phyloP scores from a whole-genome alignment of 2,329 filamentous ascomycete species.

The Calonectria henricotiae region DNA sequence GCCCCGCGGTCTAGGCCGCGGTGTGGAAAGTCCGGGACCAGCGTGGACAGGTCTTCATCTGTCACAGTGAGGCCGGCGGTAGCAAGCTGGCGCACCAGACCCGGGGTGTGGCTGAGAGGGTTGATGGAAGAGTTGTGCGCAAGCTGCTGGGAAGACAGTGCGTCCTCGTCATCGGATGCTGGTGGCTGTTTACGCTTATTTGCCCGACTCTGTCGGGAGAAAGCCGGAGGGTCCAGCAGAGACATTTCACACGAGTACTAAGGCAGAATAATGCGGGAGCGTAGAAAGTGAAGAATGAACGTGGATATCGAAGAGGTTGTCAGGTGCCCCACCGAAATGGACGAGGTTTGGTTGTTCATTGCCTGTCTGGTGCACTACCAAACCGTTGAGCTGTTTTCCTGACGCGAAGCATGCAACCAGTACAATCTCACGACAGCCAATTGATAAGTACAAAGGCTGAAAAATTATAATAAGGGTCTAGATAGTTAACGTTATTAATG shows the following conservation, averaged over 20 bases:
- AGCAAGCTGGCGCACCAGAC: slow-evolving; percentile 68
- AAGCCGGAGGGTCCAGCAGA: slow-evolving; percentile 46
- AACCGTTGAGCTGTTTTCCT: slow-evolving; percentile 11
- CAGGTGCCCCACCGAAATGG: slow-evolving; percentile 13
- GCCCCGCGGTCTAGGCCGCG: slow-evolving; percentile 50
- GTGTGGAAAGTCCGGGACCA: slow-evolving; percentile 69
- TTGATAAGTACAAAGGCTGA: neutral
- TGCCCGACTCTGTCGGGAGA: slow-evolving; percentile 40
- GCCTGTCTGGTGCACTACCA: neutral
- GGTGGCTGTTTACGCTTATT: slow-evolving; percentile 48
- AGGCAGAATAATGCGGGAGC: neutral
- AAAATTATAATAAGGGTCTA: neutral
- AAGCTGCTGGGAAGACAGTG: slow-evolving; percentile 44
- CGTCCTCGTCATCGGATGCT: slow-evolving; percentile 25
- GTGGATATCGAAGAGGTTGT: neutral
- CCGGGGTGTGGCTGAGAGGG: slow-evolving; percentile 70
- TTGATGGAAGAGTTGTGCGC: slow-evolving; percentile 64
- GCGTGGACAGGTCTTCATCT: slow-evolving; percentile 62
- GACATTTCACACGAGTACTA: slow-evolving; percentile 37
- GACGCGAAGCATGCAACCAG: neutral
- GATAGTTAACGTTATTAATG: neutral
- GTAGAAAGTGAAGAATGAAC: neutral
- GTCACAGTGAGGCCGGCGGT: slow-evolving; percentile 69
- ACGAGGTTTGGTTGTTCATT: neutral
- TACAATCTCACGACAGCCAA: neutral